Conservation (phyloP, 768 basidiomycete species). For the Tricholoma furcatifolium region DNA sequence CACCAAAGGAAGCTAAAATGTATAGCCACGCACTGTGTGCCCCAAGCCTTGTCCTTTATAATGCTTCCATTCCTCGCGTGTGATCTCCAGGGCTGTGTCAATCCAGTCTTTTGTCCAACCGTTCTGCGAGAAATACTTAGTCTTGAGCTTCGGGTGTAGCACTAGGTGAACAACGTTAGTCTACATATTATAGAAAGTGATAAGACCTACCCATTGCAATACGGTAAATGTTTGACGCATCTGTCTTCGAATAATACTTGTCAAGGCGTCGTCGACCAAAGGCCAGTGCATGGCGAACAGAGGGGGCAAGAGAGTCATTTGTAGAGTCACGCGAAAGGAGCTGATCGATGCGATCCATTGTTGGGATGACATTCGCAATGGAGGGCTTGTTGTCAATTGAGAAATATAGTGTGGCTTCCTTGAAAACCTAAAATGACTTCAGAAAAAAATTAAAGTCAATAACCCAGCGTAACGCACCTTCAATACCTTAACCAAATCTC, state of each 20-base stretch:
- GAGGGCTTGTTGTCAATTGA: too few species aligned
- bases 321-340: constrained; percentile 9
- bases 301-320: not conserved
- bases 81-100: not conserved
- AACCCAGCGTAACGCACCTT: not conserved
- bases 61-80: not conserved
- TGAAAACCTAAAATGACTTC: too few species aligned
- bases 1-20: too few species aligned
- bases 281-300: constrained; percentile 1
- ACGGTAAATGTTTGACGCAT: not conserved
- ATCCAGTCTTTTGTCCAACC: constrained; percentile 4
- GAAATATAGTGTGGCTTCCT: too few species aligned
- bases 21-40: not conserved
- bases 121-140: too few species aligned
- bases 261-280: not conserved
- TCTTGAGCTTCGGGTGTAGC: not conserved
- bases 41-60: not conserved
- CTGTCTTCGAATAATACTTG: constrained; percentile 4
- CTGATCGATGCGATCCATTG: constrained; percentile 28
- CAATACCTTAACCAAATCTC: constrained; percentile 18
- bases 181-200: not conserved
- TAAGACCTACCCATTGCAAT: not conserved
- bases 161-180: not conserved
- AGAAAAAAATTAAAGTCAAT: too few species aligned
- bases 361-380: too few species aligned